Evolutionary conservation across 1,284 basidiomycete genomes (phyloP).

Genomic region (Leccinum fuscescens): DNA sequence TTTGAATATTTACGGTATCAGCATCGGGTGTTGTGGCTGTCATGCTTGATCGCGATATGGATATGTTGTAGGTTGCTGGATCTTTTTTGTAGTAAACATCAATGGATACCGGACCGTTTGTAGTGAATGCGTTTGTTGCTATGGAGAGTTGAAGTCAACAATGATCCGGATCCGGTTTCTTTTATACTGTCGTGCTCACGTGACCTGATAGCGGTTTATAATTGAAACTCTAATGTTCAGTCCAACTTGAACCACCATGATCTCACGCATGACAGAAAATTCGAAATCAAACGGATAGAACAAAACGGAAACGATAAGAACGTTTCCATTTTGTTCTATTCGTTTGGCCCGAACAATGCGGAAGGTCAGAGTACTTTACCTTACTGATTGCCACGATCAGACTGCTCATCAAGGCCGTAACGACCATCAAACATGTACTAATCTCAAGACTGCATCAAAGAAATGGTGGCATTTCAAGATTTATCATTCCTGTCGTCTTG

Average conservation of each 20-base stretch:
- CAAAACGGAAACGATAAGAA: not conserved
- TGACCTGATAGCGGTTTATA: no score
- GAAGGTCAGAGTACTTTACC: not conserved
- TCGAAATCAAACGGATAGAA: not conserved
- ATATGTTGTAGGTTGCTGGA: not conserved
- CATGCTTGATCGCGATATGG: not conserved
- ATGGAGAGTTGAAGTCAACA: no score
- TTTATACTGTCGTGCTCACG: no score
- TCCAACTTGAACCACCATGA: not conserved
- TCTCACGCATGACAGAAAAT: not conserved
- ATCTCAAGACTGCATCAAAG: not conserved
- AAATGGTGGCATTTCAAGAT: not conserved
- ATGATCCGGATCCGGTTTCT: no score
- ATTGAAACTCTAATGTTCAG: no score
- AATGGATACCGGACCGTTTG: not conserved
- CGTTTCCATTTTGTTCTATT: not conserved
- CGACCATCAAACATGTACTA: not conserved
- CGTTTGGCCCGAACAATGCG: not conserved
- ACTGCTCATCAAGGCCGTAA: not conserved
- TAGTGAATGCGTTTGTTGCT: not conserved
- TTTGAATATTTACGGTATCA: constrained; percentile 3
- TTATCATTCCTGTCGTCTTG: not conserved
- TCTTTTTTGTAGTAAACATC: not conserved
- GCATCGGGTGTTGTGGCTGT: not conserved
- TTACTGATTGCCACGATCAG: not conserved